These are phyloP conservation scores for Diatrype stigma DNA, from an alignment of 2,329 filamentous ascomycete species.

Conservation along the genomic window DNA sequence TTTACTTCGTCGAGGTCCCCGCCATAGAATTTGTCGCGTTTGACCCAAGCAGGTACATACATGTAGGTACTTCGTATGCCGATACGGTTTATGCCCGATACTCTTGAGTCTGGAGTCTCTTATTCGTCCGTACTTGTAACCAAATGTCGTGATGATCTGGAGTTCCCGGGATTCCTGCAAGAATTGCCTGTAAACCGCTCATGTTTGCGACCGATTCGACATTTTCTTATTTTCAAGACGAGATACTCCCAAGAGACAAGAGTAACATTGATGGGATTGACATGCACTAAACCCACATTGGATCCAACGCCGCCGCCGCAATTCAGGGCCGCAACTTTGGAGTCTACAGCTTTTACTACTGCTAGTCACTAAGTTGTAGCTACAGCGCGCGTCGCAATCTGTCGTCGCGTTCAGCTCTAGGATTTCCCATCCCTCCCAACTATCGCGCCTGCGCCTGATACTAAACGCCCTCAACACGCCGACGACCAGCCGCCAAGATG, in stretches of 20 bases:
- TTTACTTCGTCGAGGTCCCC: neutral
- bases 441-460: slow-evolving; percentile 10
- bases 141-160: neutral
- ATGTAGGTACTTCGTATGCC: too few relatives aligned
- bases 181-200: neutral
- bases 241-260: too few relatives aligned
- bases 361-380: too few relatives aligned
- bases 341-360: neutral
- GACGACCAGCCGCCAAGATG: slow-evolving; percentile 57
- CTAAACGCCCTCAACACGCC: slow-evolving; percentile 2
- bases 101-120: too few relatives aligned
- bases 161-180: neutral
- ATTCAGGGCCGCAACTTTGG: neutral
- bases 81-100: too few relatives aligned
- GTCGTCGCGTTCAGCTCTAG: neutral
- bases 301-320: neutral
- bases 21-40: neutral
- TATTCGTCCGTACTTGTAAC: too few relatives aligned
- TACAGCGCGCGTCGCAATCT: neutral
- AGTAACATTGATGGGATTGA: neutral
- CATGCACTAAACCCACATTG: slow-evolving; percentile 1
- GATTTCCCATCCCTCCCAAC: neutral
- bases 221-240: too few relatives aligned
- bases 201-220: neutral
- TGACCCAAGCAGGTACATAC: neutral